Evolutionary conservation across 2,329 filamentous ascomycete species (phyloP), one percentile per base, ranked within the genome.

Genomic region (Talaromyces sp.): DNA sequence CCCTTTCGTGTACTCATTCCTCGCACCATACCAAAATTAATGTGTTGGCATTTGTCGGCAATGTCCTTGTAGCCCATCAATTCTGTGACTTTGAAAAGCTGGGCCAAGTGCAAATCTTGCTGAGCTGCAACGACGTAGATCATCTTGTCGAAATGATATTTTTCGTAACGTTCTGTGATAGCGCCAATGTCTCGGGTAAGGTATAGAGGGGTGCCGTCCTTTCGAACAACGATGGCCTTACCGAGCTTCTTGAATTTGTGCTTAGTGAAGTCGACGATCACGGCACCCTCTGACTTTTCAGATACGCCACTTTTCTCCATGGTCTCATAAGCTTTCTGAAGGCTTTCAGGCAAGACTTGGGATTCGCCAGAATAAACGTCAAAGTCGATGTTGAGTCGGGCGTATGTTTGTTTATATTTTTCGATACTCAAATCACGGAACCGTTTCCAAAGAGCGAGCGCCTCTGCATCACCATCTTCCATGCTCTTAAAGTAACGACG

Each of bases 341-440:
- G 86, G 64, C 86, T 88, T 72, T 87, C 84, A 16, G 82, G 79
- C 72, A 85, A 85, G 69, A 89, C 84, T 65, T 89, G 86, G 0
- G 88, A 90, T 76, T 92, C 89, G 31, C 89, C 89, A 13, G 86
- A 87, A 77, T 89, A 89, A 63, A 87, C 85, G 68, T 89, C 86
- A 70, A 88, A 89, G 64, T 81, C 79, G 70, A 89, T 88, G 77
- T 89, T 89, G 37, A 89, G 78, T 54, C 86, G 83, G 52, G 84
- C 84, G 71, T 89, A 89, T 33, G 86, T 88, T 70, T 86, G 76
- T 74, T 85, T 86, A 78, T 89, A 89, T 73, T 87, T 86, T 68
- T 85, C 80, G 69, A 89, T 89, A 68, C 85, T 88, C 52, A 88
- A 78, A 60, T 88, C 85, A 74, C 87, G 81, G 82, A 89, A 89